Percentiles rank a stretch among this genome's conserved stretches.
Conservation (phyloP, 768 basidiomycete species). For the Candolleomyces efflorescens region DNA sequence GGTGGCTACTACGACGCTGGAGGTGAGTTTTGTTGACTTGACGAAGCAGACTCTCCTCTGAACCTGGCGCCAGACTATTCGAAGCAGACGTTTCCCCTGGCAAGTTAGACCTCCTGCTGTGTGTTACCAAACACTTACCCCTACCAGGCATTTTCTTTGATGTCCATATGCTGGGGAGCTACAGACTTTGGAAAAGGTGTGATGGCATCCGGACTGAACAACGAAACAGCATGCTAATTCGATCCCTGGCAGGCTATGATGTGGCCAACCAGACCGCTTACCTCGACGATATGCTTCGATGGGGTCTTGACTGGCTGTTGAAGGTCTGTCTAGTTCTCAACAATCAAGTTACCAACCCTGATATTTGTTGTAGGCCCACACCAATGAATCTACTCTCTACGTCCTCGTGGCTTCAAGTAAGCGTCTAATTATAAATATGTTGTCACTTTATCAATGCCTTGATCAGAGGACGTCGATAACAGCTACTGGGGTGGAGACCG, state of each 20-base stretch:
- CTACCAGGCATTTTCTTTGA: conserved; percentile 69
- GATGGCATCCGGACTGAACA: neutral
- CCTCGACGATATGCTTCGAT: conserved; percentile 86
- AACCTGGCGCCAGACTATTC: conserved; percentile 60
- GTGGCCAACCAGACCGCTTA: conserved; percentile 83
- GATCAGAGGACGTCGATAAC: conserved; percentile 56
- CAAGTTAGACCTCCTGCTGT: conserved; percentile 24
- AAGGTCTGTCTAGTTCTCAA: conserved; percentile 45
- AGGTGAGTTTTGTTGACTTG: conserved; percentile 39
- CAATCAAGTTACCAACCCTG: neutral
- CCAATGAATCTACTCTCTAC: conserved; percentile 63
- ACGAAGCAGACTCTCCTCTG: neutral
- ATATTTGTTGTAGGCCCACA: conserved; percentile 63
- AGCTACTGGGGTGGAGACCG: conserved; percentile 89
- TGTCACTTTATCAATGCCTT: conserved; percentile 5
- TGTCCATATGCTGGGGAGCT: conserved; percentile 89
- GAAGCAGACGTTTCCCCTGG: conserved; percentile 84
- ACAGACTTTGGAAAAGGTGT: conserved; percentile 77
- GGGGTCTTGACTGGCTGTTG: conserved; percentile 91
- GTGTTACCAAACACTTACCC: neutral
- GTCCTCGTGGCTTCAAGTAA: conserved; percentile 71
- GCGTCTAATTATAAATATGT: conserved; percentile 10
- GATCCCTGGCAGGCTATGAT: conserved; percentile 59
- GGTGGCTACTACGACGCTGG: conserved; percentile 92
- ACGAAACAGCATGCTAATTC: neutral